These are phyloP conservation scores for Syzygium aqueum DNA, from an alignment of 345 rosid species.

Conservation along the genomic window DNA sequence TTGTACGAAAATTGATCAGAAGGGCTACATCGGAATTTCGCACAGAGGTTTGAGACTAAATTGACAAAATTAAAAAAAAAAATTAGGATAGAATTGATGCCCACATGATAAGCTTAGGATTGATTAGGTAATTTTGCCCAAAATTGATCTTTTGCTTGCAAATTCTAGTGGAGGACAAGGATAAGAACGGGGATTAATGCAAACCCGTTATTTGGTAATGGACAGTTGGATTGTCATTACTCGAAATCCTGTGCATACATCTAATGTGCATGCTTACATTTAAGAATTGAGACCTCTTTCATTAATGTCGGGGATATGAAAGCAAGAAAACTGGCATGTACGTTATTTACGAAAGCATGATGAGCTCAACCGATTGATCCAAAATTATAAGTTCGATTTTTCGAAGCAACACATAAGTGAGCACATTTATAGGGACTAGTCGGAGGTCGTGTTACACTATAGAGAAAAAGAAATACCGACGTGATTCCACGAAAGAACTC, in stretches of 20 bases:
- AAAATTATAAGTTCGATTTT: not conserved
- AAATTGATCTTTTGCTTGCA: not conserved
- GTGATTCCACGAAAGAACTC: not conserved
- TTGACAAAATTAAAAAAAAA: too few species aligned
- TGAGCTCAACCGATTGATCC: not conserved
- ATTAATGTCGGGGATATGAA: not conserved
- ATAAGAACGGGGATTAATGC: not conserved
- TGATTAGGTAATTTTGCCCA: accelerated
- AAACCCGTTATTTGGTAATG: not conserved
- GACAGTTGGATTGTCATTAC: not conserved
- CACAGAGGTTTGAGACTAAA: not conserved
- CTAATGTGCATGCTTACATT: not conserved
- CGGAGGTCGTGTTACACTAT: not conserved
- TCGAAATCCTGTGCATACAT: not conserved
- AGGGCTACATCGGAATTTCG: too few species aligned
- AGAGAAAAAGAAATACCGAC: not conserved
- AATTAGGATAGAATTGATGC: not conserved
- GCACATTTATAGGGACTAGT: not conserved
- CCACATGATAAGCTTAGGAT: accelerated
- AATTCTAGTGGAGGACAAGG: not conserved
- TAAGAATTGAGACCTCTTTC: too few species aligned
- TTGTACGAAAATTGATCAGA: accelerated
- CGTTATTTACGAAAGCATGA: not conserved
- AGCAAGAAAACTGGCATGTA: not conserved
- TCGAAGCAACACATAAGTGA: not conserved